Base-by-base conservation (phyloP, 495 filamentous ascomycete species). In the Aspergillus heteromorphus region DNA sequence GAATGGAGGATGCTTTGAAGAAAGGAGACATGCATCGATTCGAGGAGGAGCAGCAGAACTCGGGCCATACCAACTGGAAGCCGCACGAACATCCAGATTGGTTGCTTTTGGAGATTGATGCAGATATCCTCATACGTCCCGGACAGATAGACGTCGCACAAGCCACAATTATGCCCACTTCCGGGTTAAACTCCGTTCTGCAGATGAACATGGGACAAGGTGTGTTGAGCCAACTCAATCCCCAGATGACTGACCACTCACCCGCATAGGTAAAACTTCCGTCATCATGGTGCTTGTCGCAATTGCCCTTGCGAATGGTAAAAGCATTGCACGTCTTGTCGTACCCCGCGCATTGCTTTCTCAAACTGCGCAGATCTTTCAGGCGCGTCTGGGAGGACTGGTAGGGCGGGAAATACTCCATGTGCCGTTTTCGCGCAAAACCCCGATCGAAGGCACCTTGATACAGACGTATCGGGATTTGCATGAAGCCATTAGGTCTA, bases 121-220 rank as follows among this genome's bases (percentile, higher is more conserved):
- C 76, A 21, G 75, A 79, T 19, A 71, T 91, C 17, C 62, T 80
- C 10, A 84, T 89, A 31, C 80, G 87, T 1, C 62, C 68, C 13
- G 80, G 81, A 0, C 87, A 91, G 57, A 65, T 73, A 4, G 54
- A 74, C 7, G 82, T 88, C 31, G 82, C 85, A 0, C 38, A 43
- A 3, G 65, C 73, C 38, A 89, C 87, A 83, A 79, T 74, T 10
- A 43, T 47, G 0, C 84, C 85, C 0, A 54, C 60, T 0, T 65
- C 59, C 0, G 65, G 55, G 1, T 29, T 53, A 0, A 88, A 84
- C 59, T 63, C 73, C 0, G 80, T 84, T 6, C 73, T 89, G 63
- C 86, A 90, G 58, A 70, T 91, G 48, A 88, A 87, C 57, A 89
- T 89, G 86, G 87, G 87, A 0, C 77, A 87, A 63, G 87, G 87